Base-by-base conservation (phyloP, 306 rosid genomes). In the Echinosophora koreensis region DNA sequence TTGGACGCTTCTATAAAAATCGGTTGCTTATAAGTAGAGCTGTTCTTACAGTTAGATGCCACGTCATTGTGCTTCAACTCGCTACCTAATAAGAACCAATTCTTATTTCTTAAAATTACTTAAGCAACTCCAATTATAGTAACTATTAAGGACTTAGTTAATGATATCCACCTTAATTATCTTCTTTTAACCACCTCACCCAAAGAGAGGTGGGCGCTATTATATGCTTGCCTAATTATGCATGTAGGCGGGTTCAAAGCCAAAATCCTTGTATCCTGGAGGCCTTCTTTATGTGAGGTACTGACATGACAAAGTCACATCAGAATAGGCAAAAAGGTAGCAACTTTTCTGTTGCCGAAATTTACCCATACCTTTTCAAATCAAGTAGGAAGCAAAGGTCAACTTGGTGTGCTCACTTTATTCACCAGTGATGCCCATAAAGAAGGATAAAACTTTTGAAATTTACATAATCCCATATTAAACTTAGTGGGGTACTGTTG, bases 391-490 rank as follows among this genome's bases (percentile, higher is more conserved):
- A 57, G 5, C 9, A 6, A 52, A 69, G 39, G 62, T 52, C 50
- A 69, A 13, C 56, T 69, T 22, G 38, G 61, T 6, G 17, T 30
- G 27, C 75, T 50, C 49, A 34, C 62, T 69, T 34, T 6, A 49
- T 50, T 50, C 73, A 49, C 28, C 46, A 1, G 4, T 51, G 16
- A 54, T 17, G 32, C 12, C 4, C 15, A 50, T 14, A 6, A 49
- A 30, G n/a, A 50, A 5, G 39, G 47, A 50, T 69, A 9, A 8
- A 28, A 13, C 42, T 27, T 67, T 6, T 14, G 41, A 46, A 46
- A 62, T 62, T 8, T 8, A 37, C 5, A 14, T 14, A 4, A 5
- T 6, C 7, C 47, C 6, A 2, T 35, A 3, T 7, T 62, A 46
- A 10, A 28, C 27, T 5, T 17, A 12, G 71, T 42, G 50, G 69